These are phyloP conservation scores for Galeopsis tetrahit DNA, from an alignment of 257 asterid species.

Conservation along the genomic window DNA sequence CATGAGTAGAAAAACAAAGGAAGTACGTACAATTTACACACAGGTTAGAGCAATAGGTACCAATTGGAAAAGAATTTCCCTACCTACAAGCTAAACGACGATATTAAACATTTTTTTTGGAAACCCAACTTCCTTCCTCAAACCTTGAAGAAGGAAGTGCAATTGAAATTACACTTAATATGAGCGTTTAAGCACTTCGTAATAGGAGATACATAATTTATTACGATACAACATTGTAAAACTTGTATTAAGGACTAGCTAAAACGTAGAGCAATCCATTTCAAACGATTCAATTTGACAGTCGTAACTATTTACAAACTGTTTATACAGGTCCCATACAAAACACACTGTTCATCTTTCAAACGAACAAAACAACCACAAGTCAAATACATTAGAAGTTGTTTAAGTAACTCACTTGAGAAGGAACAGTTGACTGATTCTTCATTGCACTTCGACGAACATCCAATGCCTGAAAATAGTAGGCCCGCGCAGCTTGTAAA, in stretches of 20 bases:
- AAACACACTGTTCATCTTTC: not conserved
- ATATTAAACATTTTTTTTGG: not conserved
- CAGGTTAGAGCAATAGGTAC: conserved; percentile 3
- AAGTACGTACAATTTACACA: not conserved
- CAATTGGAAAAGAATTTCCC: not conserved
- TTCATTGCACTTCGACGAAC: conserved; percentile 78
- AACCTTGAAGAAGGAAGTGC: not conserved
- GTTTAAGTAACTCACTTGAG: conserved; percentile 63
- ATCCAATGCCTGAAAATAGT: conserved; percentile 83
- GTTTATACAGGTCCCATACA: not conserved
- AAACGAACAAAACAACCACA: conserved; percentile 19
- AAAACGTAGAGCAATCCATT: conserved; percentile 13
- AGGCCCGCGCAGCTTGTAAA: conserved; percentile 75
- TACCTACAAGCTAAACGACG: not conserved
- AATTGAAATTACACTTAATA: not conserved
- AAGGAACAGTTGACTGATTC: conserved; percentile 52
- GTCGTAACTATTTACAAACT: not conserved
- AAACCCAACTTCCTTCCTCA: conserved; percentile 1
- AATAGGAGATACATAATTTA: not conserved
- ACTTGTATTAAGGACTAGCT: not conserved
- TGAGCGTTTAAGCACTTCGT: conserved; percentile 13
- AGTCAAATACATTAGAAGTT: conserved; percentile 24
- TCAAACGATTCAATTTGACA: conserved; percentile 10
- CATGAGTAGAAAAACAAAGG: not conserved
- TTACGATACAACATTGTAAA: not conserved